A percentile compares a stretch with the other conserved stretches of the same genome.
These are phyloP conservation scores for Starmerella vaccinii DNA, from an alignment of 805 yeast genomes.

Conservation along the genomic window DNA sequence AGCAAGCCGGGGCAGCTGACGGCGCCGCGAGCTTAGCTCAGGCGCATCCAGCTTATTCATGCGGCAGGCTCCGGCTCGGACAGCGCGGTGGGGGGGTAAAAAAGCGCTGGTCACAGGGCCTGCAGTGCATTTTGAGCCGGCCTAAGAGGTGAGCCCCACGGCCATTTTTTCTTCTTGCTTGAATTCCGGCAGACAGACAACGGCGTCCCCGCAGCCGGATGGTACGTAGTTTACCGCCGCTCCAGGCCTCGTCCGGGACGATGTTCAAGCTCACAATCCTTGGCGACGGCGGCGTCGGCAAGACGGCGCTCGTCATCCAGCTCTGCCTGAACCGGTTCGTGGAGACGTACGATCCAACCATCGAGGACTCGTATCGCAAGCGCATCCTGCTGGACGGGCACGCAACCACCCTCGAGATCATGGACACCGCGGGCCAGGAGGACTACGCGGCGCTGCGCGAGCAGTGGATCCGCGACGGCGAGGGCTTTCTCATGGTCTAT, in stretches of 20 bases:
- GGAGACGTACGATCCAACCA: constrained; percentile 96
- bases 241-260: constrained; percentile 15
- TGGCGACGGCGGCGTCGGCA: constrained; percentile 99
- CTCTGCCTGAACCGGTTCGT: constrained; percentile 76
- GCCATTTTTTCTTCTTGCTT: neutral
- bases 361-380: constrained; percentile 66
- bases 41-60: neutral
- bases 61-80: neutral
- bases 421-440: constrained; percentile 99
- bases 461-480: constrained; percentile 93
- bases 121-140: neutral
- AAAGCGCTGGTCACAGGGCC: neutral
- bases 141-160: neutral
- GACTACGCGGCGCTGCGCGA: constrained; percentile 88
- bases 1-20: too few relatives aligned
- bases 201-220: constrained; percentile 2
- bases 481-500: constrained; percentile 83
- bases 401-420: constrained; percentile 69
- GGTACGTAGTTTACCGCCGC: neutral
- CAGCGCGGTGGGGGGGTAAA: neutral
- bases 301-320: constrained; percentile 91
- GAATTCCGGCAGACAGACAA: neutral
- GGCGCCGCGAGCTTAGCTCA: neutral
- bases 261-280: constrained; percentile 81
- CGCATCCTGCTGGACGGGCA: constrained; percentile 75